Evolutionary conservation across 495 filamentous ascomycete species (phyloP).

Genomic region (Hyaloscypha hepaticicola): DNA sequence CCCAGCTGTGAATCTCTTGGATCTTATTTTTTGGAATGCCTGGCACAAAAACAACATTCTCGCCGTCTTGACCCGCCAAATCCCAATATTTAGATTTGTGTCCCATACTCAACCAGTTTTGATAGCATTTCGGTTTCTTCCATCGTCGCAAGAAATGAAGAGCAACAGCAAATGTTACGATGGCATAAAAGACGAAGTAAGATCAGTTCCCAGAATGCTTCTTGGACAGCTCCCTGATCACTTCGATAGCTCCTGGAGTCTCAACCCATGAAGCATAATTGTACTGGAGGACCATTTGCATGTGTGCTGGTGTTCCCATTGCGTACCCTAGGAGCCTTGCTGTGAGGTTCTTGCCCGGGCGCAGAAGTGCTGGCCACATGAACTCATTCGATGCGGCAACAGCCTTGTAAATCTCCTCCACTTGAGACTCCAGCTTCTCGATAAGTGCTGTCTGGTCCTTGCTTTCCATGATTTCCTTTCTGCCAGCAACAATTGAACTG

Average conservation of each 20-base stretch:
- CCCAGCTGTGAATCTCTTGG: too few species aligned
- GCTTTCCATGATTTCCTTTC: constrained; percentile 26
- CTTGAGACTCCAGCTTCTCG: constrained; percentile 32
- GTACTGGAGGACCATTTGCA: constrained; percentile 36
- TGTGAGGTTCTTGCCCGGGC: constrained; percentile 35
- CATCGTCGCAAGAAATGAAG: too few species aligned
- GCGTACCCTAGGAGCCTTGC: constrained; percentile 23
- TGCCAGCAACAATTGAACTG: constrained; percentile 14
- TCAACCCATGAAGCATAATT: constrained; percentile 41
- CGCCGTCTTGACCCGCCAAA: too few species aligned
- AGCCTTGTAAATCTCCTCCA: constrained; percentile 28
- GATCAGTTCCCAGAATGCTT: neutral
- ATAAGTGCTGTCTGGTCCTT: constrained; percentile 19
- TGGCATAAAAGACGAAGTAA: too few species aligned
- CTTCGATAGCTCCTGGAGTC: constrained; percentile 39
- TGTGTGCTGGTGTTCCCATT: constrained; percentile 33
- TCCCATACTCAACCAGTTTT: too few species aligned
- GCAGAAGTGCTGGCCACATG: constrained; percentile 37
- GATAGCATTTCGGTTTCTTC: too few species aligned
- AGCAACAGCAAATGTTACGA: too few species aligned
- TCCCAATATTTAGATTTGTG: too few species aligned
- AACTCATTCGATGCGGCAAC: constrained; percentile 31
- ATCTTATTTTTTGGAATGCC: too few species aligned
- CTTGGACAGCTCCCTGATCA: constrained; percentile 19
- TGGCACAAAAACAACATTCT: too few species aligned